Evolutionary conservation across 2,329 filamentous ascomycete species (phyloP), one percentile per base, ranked within the genome.

Genomic region (Fusarium sp.): DNA sequence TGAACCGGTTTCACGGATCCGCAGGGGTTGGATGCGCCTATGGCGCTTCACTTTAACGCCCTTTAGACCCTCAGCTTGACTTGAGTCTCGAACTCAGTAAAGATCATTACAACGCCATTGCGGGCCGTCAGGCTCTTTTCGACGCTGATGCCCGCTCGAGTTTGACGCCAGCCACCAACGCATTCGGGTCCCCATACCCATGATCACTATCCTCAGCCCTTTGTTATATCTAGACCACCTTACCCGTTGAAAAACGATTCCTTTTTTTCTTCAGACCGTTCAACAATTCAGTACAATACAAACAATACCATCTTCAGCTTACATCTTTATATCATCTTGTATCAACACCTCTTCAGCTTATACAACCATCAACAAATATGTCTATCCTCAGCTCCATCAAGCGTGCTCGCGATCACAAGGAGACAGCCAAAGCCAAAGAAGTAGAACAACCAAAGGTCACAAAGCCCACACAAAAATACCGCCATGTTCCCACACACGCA

Each of bases 401-500:
- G 75, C 82, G 81, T 69, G 84, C 85, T 70, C 85, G 85, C 64
- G 84, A 87, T 75, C 85, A 87, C 57, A 86, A 87, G 69, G 88
- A 89, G 77, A 84, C 89, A 53, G 82, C 85, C 64, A 86, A 83
- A 41, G 81, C 83, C 45, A 85, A 87, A 74, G 76, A 83, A 64
- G 83, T 80, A 44, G 84, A 86, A 71, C 83, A 85, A 72, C 79
- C 83, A 41, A 84, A 85, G 55, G 76, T 80, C 44, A 83, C 84
- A 67, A 75, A 79, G 40, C 62, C 64, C 17, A 59, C 70, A 57
- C 68, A 80, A n/a, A 83, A 86, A 15, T 91, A 91, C 78, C 85
- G 81, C 56, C 89, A 91, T 75, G 79, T 89, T 23, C 88, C 89
- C n/a, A 90, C 83, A 17, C 89, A 91, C 75, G 89, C 89, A 32